Base-by-base conservation (phyloP, 2,329 filamentous ascomycete genomes). In the Diaporthe vexans region DNA sequence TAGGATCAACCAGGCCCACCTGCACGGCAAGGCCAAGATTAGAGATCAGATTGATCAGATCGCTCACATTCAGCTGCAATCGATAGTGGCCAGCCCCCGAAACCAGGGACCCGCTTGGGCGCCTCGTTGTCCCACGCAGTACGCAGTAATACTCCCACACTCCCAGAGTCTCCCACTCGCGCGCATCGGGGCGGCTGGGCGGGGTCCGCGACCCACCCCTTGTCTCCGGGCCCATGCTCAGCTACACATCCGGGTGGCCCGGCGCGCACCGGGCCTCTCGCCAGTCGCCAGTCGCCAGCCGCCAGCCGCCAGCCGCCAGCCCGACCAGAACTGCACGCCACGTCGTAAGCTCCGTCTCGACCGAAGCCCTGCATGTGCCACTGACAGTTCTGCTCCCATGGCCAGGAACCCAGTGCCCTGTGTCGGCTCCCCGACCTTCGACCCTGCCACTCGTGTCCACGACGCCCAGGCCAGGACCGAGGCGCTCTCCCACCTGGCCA, bases 371-470 rank as follows among this genome's bases (percentile, higher is more conserved):
- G 61, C 61, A 37, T 52, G 26, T 67, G 46, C 43, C 46, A 51
- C 11, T 37, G 35, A 37, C 35, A 37, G 37, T 13, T 7, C 29
- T 33, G 13, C 19, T 21, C 46, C 46, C 19, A 76, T 76, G 74
- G 74, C 73, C 10, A 71, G 35, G 43, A 80, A 75, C 51, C 81
- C 83, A 67, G 77, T 78, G 17, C 81, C 84, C 77, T 89, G 87
- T 79, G 82, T 86, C 61, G 87, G 86, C 72, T 86, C 82, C 63
- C 81, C 84, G 35, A 77, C 80, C 46, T 88, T 89, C 77, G 81
- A 83, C 48, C 87, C 87, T 3, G 79, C 82, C 10, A 76, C 82
- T 17, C 83, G 85, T 73, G 79, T 85, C 76, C 75, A 81, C 29
- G 85, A 88, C 79, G 59, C 78, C 19, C 79, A 81, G 7, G 82